Conservation (phyloP, 208 protist genomes). For the Trypanosoma conorhini region DNA sequence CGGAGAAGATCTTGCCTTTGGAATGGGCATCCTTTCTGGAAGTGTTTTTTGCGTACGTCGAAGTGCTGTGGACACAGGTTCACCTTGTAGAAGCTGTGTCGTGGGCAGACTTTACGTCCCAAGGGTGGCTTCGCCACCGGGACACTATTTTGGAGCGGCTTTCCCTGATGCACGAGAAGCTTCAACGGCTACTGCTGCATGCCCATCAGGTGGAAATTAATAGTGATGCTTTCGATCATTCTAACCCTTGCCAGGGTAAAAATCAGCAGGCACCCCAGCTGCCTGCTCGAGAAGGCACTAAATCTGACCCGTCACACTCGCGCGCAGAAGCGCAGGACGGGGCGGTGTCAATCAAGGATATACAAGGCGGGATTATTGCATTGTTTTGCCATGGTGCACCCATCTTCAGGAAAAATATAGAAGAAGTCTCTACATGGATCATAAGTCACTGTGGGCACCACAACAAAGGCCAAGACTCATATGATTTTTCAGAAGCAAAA, state of each 20-base stretch:
- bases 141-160: constrained; percentile 8
- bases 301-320: neutral
- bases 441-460: constrained; percentile 8
- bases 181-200: constrained; percentile 29
- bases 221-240: neutral
- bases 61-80: constrained; percentile 35
- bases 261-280: neutral
- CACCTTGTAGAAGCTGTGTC: constrained; percentile 26
- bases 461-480: neutral
- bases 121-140: constrained; percentile 21
- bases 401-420: constrained; percentile 18
- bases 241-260: neutral
- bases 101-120: constrained; percentile 18
- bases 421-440: constrained; percentile 30
- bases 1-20: neutral
- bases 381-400: constrained; percentile 24
- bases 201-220: constrained; percentile 17
- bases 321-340: neutral
- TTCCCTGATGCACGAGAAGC: constrained; percentile 22
- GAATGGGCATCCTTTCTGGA: constrained; percentile 14
- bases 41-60: constrained; percentile 29
- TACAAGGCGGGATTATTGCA: constrained; percentile 10
- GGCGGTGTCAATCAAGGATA: neutral
- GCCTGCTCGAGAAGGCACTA: neutral
- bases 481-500: neutral